Conservation (phyloP, 768 basidiomycete species). For the Tricholoma hemisulphureum region DNA sequence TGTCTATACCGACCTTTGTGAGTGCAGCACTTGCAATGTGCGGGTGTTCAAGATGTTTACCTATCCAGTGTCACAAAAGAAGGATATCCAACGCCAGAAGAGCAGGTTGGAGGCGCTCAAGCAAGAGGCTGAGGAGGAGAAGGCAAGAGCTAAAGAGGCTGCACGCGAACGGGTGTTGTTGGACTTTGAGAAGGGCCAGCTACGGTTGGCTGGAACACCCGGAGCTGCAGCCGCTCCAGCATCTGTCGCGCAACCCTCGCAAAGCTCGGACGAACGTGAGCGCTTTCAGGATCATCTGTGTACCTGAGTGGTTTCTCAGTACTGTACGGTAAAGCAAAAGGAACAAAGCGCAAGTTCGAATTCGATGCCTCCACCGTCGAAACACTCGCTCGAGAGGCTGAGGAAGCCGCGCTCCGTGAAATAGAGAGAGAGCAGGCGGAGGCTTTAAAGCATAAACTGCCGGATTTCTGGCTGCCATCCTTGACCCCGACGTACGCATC, state of each 20-base stretch:
- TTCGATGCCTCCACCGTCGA: conserved; percentile 76
- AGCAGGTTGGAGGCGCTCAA: conserved; percentile 69
- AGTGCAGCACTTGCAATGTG: conserved; percentile 23
- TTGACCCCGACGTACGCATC: conserved; percentile 80
- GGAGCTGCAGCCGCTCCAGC: conserved; percentile 14
- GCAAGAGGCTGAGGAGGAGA: conserved; percentile 80
- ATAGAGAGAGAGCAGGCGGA: conserved; percentile 88
- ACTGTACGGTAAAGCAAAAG: conserved; percentile 40
- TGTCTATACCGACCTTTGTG: conserved; percentile 79
- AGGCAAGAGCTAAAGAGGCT: conserved; percentile 58
- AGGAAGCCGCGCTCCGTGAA: conserved; percentile 79
- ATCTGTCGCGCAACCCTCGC: conserved; percentile 39
- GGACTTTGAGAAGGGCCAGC: conserved; percentile 88
- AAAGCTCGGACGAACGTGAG: conserved; percentile 35
- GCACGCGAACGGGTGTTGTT: conserved; percentile 85
- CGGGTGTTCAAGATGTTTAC: conserved; percentile 6
- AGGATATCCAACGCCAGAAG: conserved; percentile 91
- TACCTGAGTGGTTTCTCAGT: not conserved
- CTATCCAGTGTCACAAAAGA: conserved; percentile 77
- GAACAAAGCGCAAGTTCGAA: conserved; percentile 82
- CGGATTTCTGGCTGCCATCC: conserved; percentile 97
- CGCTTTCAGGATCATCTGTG: not conserved
- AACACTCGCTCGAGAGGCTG: conserved; percentile 72
- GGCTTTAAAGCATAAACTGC: conserved; percentile 81
- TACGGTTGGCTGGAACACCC: conserved; percentile 57